These are phyloP conservation scores for Falciphora oryzae DNA, from an alignment of 2,329 filamentous ascomycete genomes.

Conservation along the genomic window DNA sequence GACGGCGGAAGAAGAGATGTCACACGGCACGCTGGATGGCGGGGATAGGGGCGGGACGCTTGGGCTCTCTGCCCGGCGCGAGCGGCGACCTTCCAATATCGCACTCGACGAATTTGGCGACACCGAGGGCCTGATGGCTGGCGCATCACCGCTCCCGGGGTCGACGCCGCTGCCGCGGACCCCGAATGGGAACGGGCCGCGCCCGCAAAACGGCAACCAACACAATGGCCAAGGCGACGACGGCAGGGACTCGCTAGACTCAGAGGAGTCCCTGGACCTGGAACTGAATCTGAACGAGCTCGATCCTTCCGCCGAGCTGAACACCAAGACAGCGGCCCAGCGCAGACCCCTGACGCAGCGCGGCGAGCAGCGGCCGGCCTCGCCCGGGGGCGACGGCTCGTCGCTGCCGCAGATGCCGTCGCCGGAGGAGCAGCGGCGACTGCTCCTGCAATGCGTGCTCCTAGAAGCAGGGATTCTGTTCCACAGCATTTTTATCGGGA, in stretches of 20 bases:
- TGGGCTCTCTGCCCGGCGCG: slow-evolving; percentile 33
- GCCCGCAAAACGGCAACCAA: slow-evolving; percentile 15
- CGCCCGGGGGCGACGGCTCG: slow-evolving; percentile 13
- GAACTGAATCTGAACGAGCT: slow-evolving; percentile 58
- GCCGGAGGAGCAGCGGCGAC: slow-evolving; percentile 56
- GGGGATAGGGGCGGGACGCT: slow-evolving; percentile 22
- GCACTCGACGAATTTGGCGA: slow-evolving; percentile 45
- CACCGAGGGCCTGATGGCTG: slow-evolving; percentile 50
- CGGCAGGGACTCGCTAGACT: slow-evolving; percentile 6
- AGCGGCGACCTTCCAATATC: slow-evolving; percentile 41
- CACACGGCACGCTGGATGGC: neutral
- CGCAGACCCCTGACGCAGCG: slow-evolving; percentile 17
- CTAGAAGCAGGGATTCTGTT: slow-evolving; percentile 81
- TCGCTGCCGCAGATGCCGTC: slow-evolving; percentile 20
- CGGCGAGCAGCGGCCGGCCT: slow-evolving; percentile 13
- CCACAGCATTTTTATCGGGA: slow-evolving; percentile 80
- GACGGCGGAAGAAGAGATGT: slow-evolving; percentile 15
- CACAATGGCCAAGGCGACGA: slow-evolving; percentile 8
- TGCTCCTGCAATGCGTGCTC: slow-evolving; percentile 71
- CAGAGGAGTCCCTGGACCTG: slow-evolving; percentile 36
- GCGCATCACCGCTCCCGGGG: slow-evolving; percentile 52
- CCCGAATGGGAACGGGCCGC: neutral
- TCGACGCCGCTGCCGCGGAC: slow-evolving; percentile 34
- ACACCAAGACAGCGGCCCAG: slow-evolving; percentile 17
- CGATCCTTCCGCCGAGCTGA: slow-evolving; percentile 33